Conservation (phyloP, 1,284 basidiomycete genomes). For the Xanthoconium separans region DNA sequence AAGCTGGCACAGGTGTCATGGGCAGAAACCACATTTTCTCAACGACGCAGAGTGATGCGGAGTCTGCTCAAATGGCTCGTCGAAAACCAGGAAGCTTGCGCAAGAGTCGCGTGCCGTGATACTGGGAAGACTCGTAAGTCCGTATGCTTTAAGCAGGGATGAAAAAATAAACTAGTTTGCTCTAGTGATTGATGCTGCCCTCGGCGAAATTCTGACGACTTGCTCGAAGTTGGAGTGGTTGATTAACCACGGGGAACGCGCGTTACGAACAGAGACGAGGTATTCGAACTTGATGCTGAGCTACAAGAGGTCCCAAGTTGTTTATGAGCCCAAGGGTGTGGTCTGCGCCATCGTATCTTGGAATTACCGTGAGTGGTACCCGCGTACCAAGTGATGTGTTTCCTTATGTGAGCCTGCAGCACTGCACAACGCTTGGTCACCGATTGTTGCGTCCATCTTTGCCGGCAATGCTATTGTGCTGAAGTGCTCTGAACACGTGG, state of each 20-base stretch:
- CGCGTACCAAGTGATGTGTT: neutral
- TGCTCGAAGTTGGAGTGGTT: slow-evolving; percentile 90
- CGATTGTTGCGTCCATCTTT: slow-evolving; percentile 87
- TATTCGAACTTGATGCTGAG: slow-evolving; percentile 74
- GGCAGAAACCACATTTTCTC: slow-evolving; percentile 70
- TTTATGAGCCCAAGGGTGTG: slow-evolving; percentile 92
- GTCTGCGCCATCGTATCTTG: slow-evolving; percentile 93
- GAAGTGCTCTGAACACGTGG: slow-evolving; percentile 91
- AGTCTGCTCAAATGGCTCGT: slow-evolving; percentile 91
- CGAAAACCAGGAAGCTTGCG: slow-evolving; percentile 82
- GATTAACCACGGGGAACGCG: slow-evolving; percentile 76
- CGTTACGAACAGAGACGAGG: slow-evolving; percentile 69
- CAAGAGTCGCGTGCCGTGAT: slow-evolving; percentile 89
- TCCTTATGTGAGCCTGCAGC: slow-evolving; percentile 43
- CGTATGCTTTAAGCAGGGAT: neutral
- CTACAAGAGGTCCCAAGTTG: slow-evolving; percentile 84
- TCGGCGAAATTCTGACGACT: slow-evolving; percentile 88
- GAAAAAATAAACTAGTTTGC: slow-evolving; percentile 3
- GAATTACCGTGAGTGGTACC: slow-evolving; percentile 74
- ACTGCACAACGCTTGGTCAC: slow-evolving; percentile 91
- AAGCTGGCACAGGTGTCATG: slow-evolving; percentile 69
- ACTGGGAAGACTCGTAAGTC: slow-evolving; percentile 92
- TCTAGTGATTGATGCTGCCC: slow-evolving; percentile 82
- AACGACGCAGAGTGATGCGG: slow-evolving; percentile 78
- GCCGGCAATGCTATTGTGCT: slow-evolving; percentile 89